phyloP scores from a whole-genome alignment of 345 rosid species.

The Eutrema japonicum region DNA sequence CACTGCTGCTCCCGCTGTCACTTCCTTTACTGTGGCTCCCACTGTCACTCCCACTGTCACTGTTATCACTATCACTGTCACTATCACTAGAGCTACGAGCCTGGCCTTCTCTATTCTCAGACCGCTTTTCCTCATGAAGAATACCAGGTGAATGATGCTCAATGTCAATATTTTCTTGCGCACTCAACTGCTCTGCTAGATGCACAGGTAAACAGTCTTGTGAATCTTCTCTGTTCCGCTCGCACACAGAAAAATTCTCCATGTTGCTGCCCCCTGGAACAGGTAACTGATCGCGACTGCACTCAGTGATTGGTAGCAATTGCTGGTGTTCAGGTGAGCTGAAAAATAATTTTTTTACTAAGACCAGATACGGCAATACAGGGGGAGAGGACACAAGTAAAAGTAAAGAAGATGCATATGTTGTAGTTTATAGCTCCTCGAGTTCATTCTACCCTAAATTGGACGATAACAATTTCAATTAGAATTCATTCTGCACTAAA shows the following conservation, averaged over 20 bases:
- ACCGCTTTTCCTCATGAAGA: conserved; percentile 63
- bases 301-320: conserved; percentile 52
- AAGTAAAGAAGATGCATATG: conserved; percentile 12
- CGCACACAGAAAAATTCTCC: conserved; percentile 49
- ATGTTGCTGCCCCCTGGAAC: conserved; percentile 49
- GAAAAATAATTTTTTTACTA: conserved; percentile 32
- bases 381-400: conserved; percentile 12
- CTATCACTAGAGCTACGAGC: conserved; percentile 83
- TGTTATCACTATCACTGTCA: conserved; percentile 76
- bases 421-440: conserved; percentile 25
- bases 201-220: conserved; percentile 48
- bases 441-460: conserved; percentile 13
- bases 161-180: conserved; percentile 51
- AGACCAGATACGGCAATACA: conserved; percentile 29
- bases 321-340: conserved; percentile 75
- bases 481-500: conserved; percentile 28
- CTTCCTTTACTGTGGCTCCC: conserved; percentile 73
- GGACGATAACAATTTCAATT: conserved; percentile 13
- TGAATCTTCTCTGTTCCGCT: conserved; percentile 48
- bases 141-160: conserved; percentile 63
- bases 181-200: conserved; percentile 46
- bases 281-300: conserved; percentile 50
- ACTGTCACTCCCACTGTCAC: conserved; percentile 75
- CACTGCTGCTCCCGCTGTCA: conserved; percentile 91
- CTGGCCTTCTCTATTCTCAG: conserved; percentile 68